These are phyloP conservation scores for Phaeosphaeria sp. DNA, from an alignment of 2,329 filamentous ascomycete genomes.

Conservation along the genomic window DNA sequence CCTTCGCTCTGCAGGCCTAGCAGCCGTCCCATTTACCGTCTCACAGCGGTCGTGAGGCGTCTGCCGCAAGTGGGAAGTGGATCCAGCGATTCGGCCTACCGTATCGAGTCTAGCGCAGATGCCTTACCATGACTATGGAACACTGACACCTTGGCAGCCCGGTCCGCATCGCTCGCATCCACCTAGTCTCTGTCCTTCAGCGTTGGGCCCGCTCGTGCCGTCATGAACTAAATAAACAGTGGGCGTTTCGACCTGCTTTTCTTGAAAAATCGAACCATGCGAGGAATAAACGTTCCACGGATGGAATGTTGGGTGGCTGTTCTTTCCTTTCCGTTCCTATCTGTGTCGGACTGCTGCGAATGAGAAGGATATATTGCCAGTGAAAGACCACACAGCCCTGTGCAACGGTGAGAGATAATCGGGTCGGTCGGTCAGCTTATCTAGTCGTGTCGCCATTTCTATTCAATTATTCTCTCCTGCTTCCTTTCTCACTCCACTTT, in stretches of 20 bases:
- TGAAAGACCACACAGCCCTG: not conserved
- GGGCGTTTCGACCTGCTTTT: not conserved
- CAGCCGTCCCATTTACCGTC: not conserved
- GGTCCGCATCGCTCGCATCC: not conserved
- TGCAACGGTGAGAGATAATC: not conserved
- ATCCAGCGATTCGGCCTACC: not conserved
- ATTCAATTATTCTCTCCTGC: not conserved
- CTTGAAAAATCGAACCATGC: not conserved
- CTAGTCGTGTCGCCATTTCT: not conserved
- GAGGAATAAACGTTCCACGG: no score
- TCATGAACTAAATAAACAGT: not conserved
- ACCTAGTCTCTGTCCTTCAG: not conserved
- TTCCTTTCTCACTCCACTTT: no score
- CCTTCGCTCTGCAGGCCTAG: not conserved
- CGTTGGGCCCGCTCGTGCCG: not conserved
- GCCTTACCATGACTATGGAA: not conserved
- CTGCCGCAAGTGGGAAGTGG: not conserved
- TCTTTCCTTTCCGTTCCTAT: no score
- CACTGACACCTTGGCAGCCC: not conserved
- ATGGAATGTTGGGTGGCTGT: no score
- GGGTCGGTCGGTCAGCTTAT: not conserved
- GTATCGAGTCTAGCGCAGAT: not conserved
- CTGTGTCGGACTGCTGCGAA: not conserved
- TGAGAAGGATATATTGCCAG: not conserved
- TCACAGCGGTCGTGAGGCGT: not conserved